Evolutionary conservation across 2,329 filamentous ascomycete genomes (phyloP).

Genomic region (Emydomyces testavorans): DNA sequence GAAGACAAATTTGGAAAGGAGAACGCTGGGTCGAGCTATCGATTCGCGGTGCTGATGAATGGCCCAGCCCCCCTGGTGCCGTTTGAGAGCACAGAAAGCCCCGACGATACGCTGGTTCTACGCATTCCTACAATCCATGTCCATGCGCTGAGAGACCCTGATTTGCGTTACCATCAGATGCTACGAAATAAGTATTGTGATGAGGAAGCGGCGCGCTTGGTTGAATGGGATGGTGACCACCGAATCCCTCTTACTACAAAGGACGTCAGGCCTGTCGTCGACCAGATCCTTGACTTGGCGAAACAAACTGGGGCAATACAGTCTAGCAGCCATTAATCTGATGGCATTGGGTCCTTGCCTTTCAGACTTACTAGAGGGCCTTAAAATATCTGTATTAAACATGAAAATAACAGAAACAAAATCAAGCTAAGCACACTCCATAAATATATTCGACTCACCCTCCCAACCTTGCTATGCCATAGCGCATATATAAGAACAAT

Average conservation of each 20-base stretch:
- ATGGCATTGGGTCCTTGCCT: no score
- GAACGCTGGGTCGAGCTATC: constrained; percentile 8
- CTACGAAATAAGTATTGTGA: constrained; percentile 51
- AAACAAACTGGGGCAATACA: constrained; percentile 5
- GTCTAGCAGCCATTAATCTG: no score
- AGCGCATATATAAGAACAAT: no score
- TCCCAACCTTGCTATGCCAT: no score
- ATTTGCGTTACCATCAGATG: constrained; percentile 47
- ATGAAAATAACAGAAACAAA: no score
- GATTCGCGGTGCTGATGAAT: constrained; percentile 15
- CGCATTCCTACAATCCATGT: constrained; percentile 54
- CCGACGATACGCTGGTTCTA: constrained; percentile 1
- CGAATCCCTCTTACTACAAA: constrained; percentile 55
- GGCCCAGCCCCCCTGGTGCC: constrained; percentile 11
- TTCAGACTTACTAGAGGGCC: no score
- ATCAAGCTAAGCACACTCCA: neutral
- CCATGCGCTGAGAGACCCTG: constrained; percentile 51
- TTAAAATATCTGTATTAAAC: no score
- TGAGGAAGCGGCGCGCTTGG: constrained; percentile 40
- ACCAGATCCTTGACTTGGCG: constrained; percentile 9
- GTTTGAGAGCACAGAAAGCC: neutral
- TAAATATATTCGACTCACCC: neutral
- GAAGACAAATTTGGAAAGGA: neutral
- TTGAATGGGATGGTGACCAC: constrained; percentile 66
- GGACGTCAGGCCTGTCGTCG: constrained; percentile 48